Evolutionary conservation across 345 rosid species (phyloP), one percentile per base, ranked within the genome.

Genomic region (Nephelium lappaceum): DNA sequence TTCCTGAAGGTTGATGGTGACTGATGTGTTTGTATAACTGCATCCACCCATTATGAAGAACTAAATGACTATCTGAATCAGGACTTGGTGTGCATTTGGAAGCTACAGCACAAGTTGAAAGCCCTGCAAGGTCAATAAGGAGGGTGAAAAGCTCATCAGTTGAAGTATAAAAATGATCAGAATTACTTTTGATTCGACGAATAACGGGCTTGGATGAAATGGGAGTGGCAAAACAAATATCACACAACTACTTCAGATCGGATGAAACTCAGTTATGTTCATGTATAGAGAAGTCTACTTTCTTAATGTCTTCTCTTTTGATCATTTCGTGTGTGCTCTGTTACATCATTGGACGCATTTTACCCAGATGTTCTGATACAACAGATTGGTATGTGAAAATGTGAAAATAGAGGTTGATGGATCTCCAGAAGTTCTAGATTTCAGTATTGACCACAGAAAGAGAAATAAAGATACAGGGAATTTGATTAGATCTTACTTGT

Each of bases 31-130:
- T 21, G 19, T 49, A 14, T 69, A 36, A 39, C 41, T 63, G 42
- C 27, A 8, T 74, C 58, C 36, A 43, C 19, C 49, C 47, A 43
- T 39, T 5, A 23, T 31, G 19, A 38, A 19, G 31, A 42, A 27
- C 73, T 21, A 18, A 31, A 49, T 18, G 21, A 27, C 14, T 27
- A 6, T 38, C 14, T 12, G 12, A 5, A 14, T 38, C 23, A 18
- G 18, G 66, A 55, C 36, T 38, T 19, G 31, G 31, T 6, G 49
- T 57, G 25, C 18, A 27, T 62, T 45, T n/a, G 63, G 49, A 25
- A 65, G 78, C 63, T 19, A 39, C 25, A 21, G 21, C 10, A n/a
- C 45, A 63, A 63, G 16, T 49, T n/a, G 77, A 74, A 43, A 25
- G 57, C 31, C 18, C 12, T 62, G 39, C 24, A 15, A 41, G 21